phyloP scores from a whole-genome alignment of 345 rosid genomes.

The Diplotaxis tenuifolia region DNA sequence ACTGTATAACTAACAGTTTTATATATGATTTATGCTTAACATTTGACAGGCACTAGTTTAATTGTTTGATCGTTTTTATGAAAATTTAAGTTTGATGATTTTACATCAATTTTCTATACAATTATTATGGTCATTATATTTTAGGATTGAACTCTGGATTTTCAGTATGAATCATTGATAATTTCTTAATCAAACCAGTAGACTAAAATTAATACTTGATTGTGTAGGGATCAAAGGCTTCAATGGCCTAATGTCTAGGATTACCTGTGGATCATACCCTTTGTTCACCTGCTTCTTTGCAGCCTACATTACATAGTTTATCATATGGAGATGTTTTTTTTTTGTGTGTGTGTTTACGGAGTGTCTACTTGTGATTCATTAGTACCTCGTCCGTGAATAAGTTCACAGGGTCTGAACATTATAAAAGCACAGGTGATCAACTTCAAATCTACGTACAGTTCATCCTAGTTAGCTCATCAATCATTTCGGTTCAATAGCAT shows the following conservation, averaged over 20 bases:
- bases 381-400: background rate
- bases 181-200: background rate
- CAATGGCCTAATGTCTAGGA: background rate
- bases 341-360: background rate
- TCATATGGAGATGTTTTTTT: background rate
- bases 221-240: background rate
- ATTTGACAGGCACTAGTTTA: background rate
- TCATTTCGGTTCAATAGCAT: background rate
- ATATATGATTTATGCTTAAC: background rate
- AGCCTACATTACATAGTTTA: background rate
- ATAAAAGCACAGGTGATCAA: background rate
- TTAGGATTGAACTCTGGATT: background rate
- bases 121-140: too few relatives aligned
- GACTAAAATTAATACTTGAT: too few relatives aligned
- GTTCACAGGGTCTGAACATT: background rate
- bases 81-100: background rate
- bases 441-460: background rate
- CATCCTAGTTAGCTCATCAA: background rate
- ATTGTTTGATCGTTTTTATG: background rate
- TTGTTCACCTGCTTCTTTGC: background rate
- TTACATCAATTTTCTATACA: background rate
- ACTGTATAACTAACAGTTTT: background rate
- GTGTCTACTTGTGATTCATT: background rate
- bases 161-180: background rate
- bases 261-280: background rate